phyloP scores from a whole-genome alignment of 345 rosid species.

The Populus ilicifolia region DNA sequence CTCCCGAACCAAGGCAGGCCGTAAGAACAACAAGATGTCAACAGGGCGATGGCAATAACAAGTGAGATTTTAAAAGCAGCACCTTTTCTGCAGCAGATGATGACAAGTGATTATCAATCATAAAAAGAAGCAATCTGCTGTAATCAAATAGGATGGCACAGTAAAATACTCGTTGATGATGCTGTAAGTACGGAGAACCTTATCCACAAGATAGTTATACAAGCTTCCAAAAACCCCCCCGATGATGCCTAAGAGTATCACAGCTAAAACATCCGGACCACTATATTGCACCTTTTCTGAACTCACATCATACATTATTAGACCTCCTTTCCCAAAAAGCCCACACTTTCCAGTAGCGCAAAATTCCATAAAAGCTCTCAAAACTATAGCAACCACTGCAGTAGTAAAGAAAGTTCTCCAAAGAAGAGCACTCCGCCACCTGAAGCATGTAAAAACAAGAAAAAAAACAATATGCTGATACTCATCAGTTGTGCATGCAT shows the following conservation, averaged over 20 bases:
- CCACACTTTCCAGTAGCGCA: slow-evolving; percentile 77
- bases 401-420: slow-evolving; percentile 96
- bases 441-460: slow-evolving; percentile 13
- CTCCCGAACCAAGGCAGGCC: slow-evolving; percentile 80
- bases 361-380: slow-evolving; percentile 62
- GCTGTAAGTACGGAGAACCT: slow-evolving; percentile 77
- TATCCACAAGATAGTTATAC: slow-evolving; percentile 77
- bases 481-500: too few species aligned
- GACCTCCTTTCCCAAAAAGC: slow-evolving; percentile 83
- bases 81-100: slow-evolving; percentile 56
- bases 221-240: slow-evolving; percentile 86
- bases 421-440: slow-evolving; percentile 98
- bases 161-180: slow-evolving; percentile 66
- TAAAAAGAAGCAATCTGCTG: too few species aligned
- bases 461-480: too few species aligned
- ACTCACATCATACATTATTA: slow-evolving; percentile 86
- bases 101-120: too few species aligned
- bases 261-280: slow-evolving; percentile 64
- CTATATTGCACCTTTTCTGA: slow-evolving; percentile 44
- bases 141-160: not conserved
- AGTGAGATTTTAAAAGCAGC: slow-evolving; percentile 59
- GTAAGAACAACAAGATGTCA: slow-evolving; percentile 76
- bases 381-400: slow-evolving; percentile 83
- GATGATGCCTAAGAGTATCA: slow-evolving; percentile 62
- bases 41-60: slow-evolving; percentile 52